These are phyloP conservation scores for Histomonas meleagridis DNA, from an alignment of 208 protist species.

Conservation along the genomic window DNA sequence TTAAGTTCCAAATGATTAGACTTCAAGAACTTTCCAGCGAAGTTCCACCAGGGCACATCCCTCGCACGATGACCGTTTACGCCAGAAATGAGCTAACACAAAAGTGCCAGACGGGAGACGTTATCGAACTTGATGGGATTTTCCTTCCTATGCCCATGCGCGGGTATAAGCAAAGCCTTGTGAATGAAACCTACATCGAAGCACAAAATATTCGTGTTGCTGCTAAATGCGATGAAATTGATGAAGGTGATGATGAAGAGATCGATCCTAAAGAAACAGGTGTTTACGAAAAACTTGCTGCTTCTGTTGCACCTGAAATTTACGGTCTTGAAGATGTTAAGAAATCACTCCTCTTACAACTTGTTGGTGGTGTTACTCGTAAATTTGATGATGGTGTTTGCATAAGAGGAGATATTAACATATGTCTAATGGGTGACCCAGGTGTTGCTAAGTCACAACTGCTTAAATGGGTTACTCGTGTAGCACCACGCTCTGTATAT, in stretches of 20 bases:
- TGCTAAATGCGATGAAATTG: not conserved
- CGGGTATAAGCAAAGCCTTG: slow-evolving; percentile 56
- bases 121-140: slow-evolving; percentile 48
- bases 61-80: slow-evolving; percentile 62
- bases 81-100: slow-evolving; percentile 59
- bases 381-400: slow-evolving; percentile 55
- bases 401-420: slow-evolving; percentile 61
- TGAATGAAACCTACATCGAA: slow-evolving; percentile 67
- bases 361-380: slow-evolving; percentile 59
- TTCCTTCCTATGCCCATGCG: slow-evolving; percentile 51
- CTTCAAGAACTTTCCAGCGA: slow-evolving; percentile 61
- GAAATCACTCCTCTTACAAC: slow-evolving; percentile 66
- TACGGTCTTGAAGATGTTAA: slow-evolving; percentile 71
- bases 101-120: slow-evolving; percentile 58
- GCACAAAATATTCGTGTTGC: slow-evolving; percentile 39
- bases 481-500: slow-evolving; percentile 57
- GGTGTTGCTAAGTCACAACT: slow-evolving; percentile 61
- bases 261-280: no score
- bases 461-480: slow-evolving; percentile 59
- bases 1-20: slow-evolving; percentile 68
- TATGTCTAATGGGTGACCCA: slow-evolving; percentile 57
- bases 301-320: slow-evolving; percentile 70
- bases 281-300: slow-evolving; percentile 38
- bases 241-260: not conserved
- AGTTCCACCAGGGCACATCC: slow-evolving; percentile 70